Evolutionary conservation across 805 yeast species (phyloP).

Genomic region (Pichia californica): DNA sequence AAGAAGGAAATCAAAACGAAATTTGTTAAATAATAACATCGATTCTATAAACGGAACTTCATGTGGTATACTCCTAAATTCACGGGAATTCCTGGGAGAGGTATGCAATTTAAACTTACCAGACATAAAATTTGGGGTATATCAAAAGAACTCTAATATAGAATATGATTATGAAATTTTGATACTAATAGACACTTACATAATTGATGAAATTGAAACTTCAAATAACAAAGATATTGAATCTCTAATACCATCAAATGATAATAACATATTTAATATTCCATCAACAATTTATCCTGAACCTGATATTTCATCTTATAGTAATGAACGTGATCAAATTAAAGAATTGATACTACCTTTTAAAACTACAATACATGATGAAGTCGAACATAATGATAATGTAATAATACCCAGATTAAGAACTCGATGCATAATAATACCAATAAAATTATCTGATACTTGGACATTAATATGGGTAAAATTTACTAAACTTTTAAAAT

Average conservation of each 20-base stretch:
- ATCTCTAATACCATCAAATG: background rate
- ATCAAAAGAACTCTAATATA: background rate
- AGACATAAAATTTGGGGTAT: background rate
- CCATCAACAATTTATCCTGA: background rate
- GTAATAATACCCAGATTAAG: conserved; percentile 7
- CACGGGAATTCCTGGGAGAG: conserved; percentile 3
- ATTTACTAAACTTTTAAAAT: conserved; percentile 14
- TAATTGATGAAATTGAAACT: background rate
- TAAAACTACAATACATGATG: background rate
- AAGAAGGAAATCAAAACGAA: background rate
- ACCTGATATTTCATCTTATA: background rate
- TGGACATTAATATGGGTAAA: conserved; percentile 27
- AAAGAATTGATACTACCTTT: conserved; percentile 5
- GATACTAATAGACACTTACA: conserved; percentile 6
- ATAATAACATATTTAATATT: background rate
- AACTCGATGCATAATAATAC: conserved; percentile 17
- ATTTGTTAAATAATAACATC: background rate
- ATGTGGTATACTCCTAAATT: conserved; percentile 1
- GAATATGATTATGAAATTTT: conserved; percentile 4
- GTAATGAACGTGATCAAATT: background rate
- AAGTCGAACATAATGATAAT: background rate
- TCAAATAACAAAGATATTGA: background rate
- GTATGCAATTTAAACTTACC: background rate
- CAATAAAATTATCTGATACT: conserved; percentile 14
- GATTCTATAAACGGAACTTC: too few relatives aligned